Conservation (phyloP, 306 rosid species). For the Lathyrus sativus region DNA sequence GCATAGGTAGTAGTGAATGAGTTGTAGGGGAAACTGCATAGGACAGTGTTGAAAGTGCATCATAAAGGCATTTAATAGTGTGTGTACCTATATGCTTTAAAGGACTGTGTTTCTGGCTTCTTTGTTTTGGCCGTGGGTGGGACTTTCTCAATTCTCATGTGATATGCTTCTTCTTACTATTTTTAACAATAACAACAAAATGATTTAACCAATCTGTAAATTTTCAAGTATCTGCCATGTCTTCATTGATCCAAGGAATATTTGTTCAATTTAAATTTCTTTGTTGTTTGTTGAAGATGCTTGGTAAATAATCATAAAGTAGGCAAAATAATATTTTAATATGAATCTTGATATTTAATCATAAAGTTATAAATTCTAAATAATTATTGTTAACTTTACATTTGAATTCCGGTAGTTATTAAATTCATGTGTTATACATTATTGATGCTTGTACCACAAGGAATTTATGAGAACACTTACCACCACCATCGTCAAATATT, state of each 20-base stretch:
- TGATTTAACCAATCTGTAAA: not conserved
- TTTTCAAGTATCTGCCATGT: not conserved
- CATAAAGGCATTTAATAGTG: slow-evolving; percentile 37
- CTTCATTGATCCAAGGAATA: not conserved
- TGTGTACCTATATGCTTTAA: not conserved
- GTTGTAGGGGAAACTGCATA: slow-evolving; percentile 28
- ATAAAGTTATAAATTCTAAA: too few species aligned
- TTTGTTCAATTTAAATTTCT: too few species aligned
- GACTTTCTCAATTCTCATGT: slow-evolving; percentile 23
- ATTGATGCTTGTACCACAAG: too few species aligned
- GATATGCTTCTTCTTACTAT: not conserved
- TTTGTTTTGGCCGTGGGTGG: slow-evolving; percentile 43
- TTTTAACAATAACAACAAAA: slow-evolving; percentile 10
- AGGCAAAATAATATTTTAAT: too few species aligned
- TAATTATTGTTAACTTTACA: too few species aligned
- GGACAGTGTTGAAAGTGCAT: slow-evolving; percentile 15
- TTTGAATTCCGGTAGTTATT: too few species aligned
- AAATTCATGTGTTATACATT: too few species aligned
- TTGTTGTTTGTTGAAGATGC: too few species aligned
- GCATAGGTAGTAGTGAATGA: slow-evolving; percentile 6
- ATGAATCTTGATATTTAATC: too few species aligned
- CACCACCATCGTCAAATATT: not conserved
- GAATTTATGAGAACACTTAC: too few species aligned
- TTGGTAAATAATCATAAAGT: too few species aligned
- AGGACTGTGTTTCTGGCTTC: slow-evolving; percentile 24